phyloP scores from a whole-genome alignment of 139 green algal genomes.

The Closterium sp. region DNA sequence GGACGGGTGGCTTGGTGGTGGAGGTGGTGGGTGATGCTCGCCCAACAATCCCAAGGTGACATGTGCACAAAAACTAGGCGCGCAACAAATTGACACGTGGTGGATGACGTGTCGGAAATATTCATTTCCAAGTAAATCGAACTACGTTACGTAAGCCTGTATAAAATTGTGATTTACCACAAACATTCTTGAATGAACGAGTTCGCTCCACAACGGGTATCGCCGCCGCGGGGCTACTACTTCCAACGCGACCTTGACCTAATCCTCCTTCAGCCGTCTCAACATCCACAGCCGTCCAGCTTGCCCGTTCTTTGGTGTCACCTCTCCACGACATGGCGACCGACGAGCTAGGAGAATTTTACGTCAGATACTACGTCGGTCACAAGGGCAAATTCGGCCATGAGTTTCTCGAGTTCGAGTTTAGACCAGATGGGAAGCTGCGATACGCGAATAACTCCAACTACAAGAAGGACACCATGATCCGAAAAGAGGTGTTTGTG shows the following conservation, averaged over 20 bases:
- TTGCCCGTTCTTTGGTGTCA: too few relatives aligned
- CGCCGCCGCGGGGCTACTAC: too few relatives aligned
- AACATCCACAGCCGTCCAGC: neutral
- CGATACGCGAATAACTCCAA: conserved; percentile 97
- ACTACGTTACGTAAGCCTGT: too few relatives aligned
- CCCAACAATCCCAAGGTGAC: neutral
- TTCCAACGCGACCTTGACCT: neutral
- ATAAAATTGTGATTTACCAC: too few relatives aligned
- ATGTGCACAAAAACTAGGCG: too few relatives aligned
- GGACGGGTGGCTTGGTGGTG: neutral
- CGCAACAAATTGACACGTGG: neutral
- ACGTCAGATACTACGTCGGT: conserved; percentile 90
- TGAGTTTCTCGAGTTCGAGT: conserved; percentile 98
- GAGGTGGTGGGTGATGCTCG: neutral
- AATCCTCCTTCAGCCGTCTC: neutral
- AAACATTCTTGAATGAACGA: too few relatives aligned
- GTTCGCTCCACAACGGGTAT: too few relatives aligned
- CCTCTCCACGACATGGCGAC: neutral
- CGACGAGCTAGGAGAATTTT: conserved; percentile 74
- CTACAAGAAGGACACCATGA: conserved; percentile 98
- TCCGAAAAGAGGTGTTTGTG: conserved; percentile 78
- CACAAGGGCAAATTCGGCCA: conserved; percentile 92
- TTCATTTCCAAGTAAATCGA: too few relatives aligned
- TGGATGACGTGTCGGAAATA: neutral
- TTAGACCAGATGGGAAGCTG: conserved; percentile 69